phyloP scores from a whole-genome alignment of 495 filamentous ascomycete species.

The Penicillium cosmopolitanum region DNA sequence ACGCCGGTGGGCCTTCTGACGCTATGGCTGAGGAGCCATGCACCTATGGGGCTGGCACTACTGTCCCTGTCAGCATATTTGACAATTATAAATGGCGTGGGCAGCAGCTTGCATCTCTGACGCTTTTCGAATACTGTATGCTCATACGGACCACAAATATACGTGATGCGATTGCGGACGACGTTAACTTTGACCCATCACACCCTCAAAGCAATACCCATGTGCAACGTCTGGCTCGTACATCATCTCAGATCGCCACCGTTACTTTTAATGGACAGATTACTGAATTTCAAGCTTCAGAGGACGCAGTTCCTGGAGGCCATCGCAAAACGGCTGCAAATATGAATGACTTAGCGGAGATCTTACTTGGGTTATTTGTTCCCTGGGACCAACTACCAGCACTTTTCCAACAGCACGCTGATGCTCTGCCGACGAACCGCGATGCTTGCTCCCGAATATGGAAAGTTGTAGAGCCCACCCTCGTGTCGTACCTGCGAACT shows the following conservation, averaged over 20 bases:
- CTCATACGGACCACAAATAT: too few species aligned
- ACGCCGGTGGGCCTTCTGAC: not conserved
- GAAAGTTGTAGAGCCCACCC: constrained; percentile 11
- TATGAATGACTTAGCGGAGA: constrained; percentile 15
- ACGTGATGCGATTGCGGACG: too few species aligned
- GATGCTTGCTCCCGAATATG: not conserved
- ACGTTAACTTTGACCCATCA: too few species aligned
- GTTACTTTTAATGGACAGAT: constrained; percentile 10
- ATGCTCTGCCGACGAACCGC: too few species aligned
- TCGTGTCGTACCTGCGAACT: constrained; percentile 2
- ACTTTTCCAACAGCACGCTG: too few species aligned
- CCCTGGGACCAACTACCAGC: not conserved
- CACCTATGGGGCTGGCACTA: not conserved
- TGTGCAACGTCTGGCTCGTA: constrained; percentile 12
- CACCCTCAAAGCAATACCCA: constrained; percentile 11
- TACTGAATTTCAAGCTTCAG: constrained; percentile 12
- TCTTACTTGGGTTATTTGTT: constrained; percentile 17
- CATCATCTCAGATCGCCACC: constrained; percentile 5
- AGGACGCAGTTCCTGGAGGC: constrained; percentile 16
- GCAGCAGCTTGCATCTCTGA: too few species aligned
- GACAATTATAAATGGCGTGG: too few species aligned
- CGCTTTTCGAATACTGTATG: too few species aligned
- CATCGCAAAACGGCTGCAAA: constrained; percentile 13
- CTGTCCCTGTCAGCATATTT: too few species aligned
- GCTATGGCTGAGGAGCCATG: not conserved